phyloP scores from a whole-genome alignment of 495 filamentous ascomycete species.

The Talaromyces thailandensis region DNA sequence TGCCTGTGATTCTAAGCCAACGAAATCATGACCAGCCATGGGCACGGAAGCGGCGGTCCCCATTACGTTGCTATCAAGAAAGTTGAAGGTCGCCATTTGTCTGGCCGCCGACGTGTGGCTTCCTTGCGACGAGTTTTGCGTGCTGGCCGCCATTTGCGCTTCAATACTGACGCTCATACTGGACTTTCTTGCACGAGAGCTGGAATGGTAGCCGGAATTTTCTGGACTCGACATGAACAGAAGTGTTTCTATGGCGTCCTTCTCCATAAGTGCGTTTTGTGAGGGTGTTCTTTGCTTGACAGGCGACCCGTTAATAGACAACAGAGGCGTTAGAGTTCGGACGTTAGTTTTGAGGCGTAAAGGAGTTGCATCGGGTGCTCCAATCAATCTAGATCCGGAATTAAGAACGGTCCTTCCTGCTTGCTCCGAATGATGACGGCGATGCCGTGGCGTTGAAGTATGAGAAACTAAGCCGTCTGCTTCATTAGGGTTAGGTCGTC shows the following conservation, averaged over 20 bases:
- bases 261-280: slow-evolving; percentile 63
- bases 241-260: slow-evolving; percentile 80
- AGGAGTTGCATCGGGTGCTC: slow-evolving; percentile 26
- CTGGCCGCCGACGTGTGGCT: slow-evolving; percentile 11
- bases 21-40: not conserved
- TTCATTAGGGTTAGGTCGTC: slow-evolving; percentile 34
- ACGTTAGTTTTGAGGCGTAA: slow-evolving; percentile 13
- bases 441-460: slow-evolving; percentile 21
- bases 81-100: slow-evolving; percentile 9
- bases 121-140: slow-evolving; percentile 4
- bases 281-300: slow-evolving; percentile 44
- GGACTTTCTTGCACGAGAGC: slow-evolving; percentile 16
- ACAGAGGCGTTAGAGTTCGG: slow-evolving; percentile 4
- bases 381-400: slow-evolving; percentile 21
- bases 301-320: slow-evolving; percentile 18
- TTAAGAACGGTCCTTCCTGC: slow-evolving; percentile 25
- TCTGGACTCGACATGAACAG: slow-evolving; percentile 83
- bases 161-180: slow-evolving; percentile 21
- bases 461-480: slow-evolving; percentile 12
- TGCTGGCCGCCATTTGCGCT: slow-evolving; percentile 14
- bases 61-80: not conserved
- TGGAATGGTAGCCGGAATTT: slow-evolving; percentile 49
- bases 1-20: slow-evolving; percentile 25
- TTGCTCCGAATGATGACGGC: slow-evolving; percentile 30
- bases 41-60: not conserved